Evolutionary conservation across 78 protist genomes (phyloP).

Genomic region (Dictyostelium brefeldianum): DNA sequence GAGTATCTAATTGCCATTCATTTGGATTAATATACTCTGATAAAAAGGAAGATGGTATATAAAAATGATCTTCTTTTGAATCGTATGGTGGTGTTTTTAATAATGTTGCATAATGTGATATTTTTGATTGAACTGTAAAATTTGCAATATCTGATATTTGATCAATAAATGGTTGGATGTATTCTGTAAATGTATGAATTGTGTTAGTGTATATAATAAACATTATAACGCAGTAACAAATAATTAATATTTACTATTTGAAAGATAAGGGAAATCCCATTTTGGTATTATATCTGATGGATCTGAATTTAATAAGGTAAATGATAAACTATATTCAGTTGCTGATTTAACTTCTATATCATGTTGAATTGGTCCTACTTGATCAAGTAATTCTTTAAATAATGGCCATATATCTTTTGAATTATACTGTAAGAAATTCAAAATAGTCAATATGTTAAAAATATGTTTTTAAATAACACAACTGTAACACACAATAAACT

Average conservation of each 20-base stretch:
- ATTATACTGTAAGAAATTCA: no score
- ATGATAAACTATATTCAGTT: conserved; percentile 77
- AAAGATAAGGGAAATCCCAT: conserved; percentile 73
- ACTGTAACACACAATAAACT: no score
- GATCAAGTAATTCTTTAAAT: conserved; percentile 28
- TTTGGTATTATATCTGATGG: conserved; percentile 57
- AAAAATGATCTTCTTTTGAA: neutral
- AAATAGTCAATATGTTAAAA: no score
- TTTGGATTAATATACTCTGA: conserved; percentile 80
- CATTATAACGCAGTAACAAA: neutral
- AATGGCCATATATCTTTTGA: conserved; percentile 41
- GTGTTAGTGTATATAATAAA: neutral
- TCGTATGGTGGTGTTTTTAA: conserved; percentile 55
- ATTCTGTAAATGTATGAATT: conserved; percentile 2
- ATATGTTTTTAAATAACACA: no score
- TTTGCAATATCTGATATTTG: conserved; percentile 80
- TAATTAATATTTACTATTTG: conserved; percentile 36
- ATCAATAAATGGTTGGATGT: conserved; percentile 54
- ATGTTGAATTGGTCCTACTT: neutral
- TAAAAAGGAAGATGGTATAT: conserved; percentile 46
- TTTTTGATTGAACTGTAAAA: conserved; percentile 76
- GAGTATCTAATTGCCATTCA: conserved; percentile 78
- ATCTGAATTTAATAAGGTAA: conserved; percentile 73
- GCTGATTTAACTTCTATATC: conserved; percentile 62
- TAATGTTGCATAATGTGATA: conserved; percentile 74